Evolutionary conservation across 176 grass and related monocot genomes (phyloP), one percentile per base, ranked within the genome.

Genomic region (Eremochloa ophiuroides): DNA sequence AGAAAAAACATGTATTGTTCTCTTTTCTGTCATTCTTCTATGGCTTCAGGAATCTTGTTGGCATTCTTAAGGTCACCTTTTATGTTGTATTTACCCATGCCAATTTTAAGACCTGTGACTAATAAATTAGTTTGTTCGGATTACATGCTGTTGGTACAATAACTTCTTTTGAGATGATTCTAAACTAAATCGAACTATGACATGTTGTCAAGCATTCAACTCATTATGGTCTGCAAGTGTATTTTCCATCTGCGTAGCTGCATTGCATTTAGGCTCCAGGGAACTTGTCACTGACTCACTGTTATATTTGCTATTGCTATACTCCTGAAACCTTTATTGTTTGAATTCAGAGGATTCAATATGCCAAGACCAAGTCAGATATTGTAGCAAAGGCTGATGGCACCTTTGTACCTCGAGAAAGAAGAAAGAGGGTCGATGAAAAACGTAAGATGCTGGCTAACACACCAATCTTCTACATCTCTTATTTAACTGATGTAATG

Each of bases 351-450:
- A 99, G 85, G 87, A 99, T 95, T 79, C 96, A 93, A 87, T 99
- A 99, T 88, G 96, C 96, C 84, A 99, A 93, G 85, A 99, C 96
- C 17, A 99, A 95, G 42, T 99, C 96, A 5, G 96, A 99, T 72
- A 83, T 99, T 88, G 23, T 99, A 80, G 85, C 96, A 78, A 95
- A 93, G 88, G 88, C 88, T 17, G 93, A 99, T 80, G 96, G 96
- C 7, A 95, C 91, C 17, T 99, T 93, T 17, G 77, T 93, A 62
- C 93, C 96, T 74, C 91, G 96, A 82, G 96, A 99, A 84, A 88
- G 69, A 95, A 88, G 91, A 74, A 95, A 93, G 76, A 91, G 88
- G 42, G 81, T 63, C 11, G 96, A 99, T 47, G 96, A 95, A 16
- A 99, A 92, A 84, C 82, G 91, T 99, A 75, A 85, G 82, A 75